Percentiles rank a stretch among this genome's conserved stretches.
These are phyloP conservation scores for Leishmania aethiopica DNA, from an alignment of 208 protist species.

Conservation along the genomic window DNA sequence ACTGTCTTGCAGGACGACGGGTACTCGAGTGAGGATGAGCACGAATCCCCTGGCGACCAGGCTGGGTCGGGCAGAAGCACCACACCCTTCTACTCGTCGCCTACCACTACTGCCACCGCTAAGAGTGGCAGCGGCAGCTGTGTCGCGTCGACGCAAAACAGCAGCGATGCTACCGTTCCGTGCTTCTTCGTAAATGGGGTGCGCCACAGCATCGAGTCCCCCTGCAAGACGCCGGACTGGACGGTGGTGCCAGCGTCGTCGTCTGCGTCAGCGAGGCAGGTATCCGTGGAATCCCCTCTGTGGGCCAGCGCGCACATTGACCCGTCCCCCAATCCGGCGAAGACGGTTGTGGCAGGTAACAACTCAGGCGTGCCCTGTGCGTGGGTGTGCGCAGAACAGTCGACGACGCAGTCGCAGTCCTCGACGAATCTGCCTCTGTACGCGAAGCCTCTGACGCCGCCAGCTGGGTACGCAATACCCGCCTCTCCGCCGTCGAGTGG, in stretches of 20 bases:
- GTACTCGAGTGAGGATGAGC: constrained; percentile 24
- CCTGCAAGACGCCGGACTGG: constrained; percentile 10
- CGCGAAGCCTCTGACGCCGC: not conserved
- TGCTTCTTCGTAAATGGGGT: constrained; percentile 27
- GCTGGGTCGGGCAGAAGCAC: constrained; percentile 1
- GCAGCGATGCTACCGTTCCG: not conserved
- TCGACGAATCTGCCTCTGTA: constrained; percentile 11
- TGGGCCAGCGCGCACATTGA: not conserved
- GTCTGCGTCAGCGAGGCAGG: not conserved
- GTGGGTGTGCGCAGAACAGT: constrained; percentile 11
- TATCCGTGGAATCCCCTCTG: not conserved
- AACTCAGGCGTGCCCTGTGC: constrained; percentile 1
- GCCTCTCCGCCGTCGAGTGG: constrained; percentile 1
- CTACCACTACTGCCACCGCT: not conserved
- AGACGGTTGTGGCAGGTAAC: constrained; percentile 12
- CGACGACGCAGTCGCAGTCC: not conserved
- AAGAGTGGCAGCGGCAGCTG: not conserved
- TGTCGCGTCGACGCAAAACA: not conserved
- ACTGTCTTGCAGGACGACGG: constrained; percentile 14
- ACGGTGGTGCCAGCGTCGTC: not conserved
- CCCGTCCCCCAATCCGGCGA: not conserved
- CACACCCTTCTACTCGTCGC: not conserved
- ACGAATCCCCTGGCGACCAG: constrained; percentile 18
- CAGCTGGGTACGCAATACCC: not conserved
- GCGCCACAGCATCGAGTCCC: constrained; percentile 14